Base-by-base conservation (phyloP, 805 yeast species). In the Pachysolen tannophilus region DNA sequence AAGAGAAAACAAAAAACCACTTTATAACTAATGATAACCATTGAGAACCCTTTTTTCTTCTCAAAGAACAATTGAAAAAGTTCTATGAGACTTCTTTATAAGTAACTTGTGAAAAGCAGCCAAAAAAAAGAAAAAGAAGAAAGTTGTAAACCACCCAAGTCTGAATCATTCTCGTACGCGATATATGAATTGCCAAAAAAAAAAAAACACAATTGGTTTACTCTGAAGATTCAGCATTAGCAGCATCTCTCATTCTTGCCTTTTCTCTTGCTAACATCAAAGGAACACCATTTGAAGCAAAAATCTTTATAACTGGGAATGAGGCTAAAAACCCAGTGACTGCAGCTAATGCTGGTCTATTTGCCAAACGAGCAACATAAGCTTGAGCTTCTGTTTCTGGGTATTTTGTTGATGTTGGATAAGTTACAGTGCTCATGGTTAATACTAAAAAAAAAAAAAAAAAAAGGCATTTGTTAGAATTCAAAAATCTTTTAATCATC, bases 281-380 rank as follows among this genome's bases (percentile, higher is more conserved):
- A 8, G 82, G 82, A 28, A 76, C 68, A 21, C 77, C 76, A 52
- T 75, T 75, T 9, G 81, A 72, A 4, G 75, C 68, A 52, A 76
- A 72, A 30, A 74, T 58, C 50, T 74, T 73, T 38, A 67, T 65
- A 20, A 70, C 65, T 14, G 82, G 81, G 47, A 72, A 69, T 10
- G 81, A 73, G 11, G 78, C 75, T 28, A 72, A 49, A 42, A 75
- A 55, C 3, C 81, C 81, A 34, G 72, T 72, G 33, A 74, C 43
- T 6, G 81, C 79, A 10, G 78, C 72, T 33, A 75, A 52, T 3
- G 78, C 80, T 6, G 80, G 78, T 39, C 57, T 60, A 24, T 67
- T 59, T 37, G 75, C 63, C 41, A 72, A 50, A 42, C 59, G 67
- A 30, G 78, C 76, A 38, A 76, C 69, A 57, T 61, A 65, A n/a